These are phyloP conservation scores for Cladorrhinum sp. DNA, from an alignment of 2,329 filamentous ascomycete genomes.

Conservation along the genomic window DNA sequence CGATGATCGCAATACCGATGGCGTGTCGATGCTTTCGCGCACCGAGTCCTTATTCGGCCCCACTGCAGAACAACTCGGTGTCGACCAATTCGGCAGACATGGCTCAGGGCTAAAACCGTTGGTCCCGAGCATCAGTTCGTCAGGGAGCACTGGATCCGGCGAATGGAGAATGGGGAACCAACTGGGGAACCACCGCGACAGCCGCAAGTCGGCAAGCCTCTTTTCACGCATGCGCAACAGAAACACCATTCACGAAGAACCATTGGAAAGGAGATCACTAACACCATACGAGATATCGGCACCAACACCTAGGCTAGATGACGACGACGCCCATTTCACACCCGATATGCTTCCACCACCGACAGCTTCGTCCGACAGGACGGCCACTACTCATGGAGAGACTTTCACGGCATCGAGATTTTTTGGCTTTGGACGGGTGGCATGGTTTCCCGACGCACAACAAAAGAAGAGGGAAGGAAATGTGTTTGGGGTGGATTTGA, in stretches of 20 bases:
- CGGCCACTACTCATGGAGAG: neutral
- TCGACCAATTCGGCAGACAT: neutral
- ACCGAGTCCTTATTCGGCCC: constrained; percentile 14
- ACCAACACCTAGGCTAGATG: neutral
- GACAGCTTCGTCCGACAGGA: neutral
- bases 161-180: constrained; percentile 15
- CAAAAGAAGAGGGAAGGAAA: constrained; percentile 1
- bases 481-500: constrained; percentile 26
- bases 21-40: constrained; percentile 18
- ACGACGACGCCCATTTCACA: neutral
- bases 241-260: constrained; percentile 14
- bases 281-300: constrained; percentile 20
- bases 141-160: constrained; percentile 16
- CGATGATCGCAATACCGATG: constrained; percentile 14
- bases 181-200: neutral
- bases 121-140: constrained; percentile 18
- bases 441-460: constrained; percentile 13
- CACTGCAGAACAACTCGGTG: constrained; percentile 4
- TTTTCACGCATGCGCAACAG: constrained; percentile 21
- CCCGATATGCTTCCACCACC: neutral
- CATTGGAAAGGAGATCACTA: constrained; percentile 22
- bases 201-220: constrained; percentile 11
- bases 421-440: constrained; percentile 19
- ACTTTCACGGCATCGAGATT: constrained; percentile 3
- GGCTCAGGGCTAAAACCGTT: neutral